Evolutionary conservation across 352 stramenopile genomes (phyloP), one percentile per base, ranked within the genome.

Genomic region (Blastocystis hominis): DNA sequence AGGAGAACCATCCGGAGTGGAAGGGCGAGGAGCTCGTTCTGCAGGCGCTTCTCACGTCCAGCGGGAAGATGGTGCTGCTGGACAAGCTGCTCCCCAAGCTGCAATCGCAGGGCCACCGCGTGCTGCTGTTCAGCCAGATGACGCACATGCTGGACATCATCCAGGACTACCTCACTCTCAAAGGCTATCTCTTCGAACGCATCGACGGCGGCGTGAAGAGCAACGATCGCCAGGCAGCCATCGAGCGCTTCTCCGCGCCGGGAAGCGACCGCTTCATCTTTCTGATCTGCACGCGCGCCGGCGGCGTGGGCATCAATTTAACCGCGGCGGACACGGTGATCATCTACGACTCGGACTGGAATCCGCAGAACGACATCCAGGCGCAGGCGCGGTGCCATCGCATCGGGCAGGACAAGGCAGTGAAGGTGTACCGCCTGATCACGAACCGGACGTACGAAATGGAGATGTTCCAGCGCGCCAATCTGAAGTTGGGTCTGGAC

Each of bases 301-400:
- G 96, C 88, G 97, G 97, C 62, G 93, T 99, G 10, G 97, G 97
- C 15, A 99, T 99, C 90, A 99, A 99, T 89, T 89, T 98, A 20
- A 98, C 97, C 62, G 95, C 95, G 70, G 96, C 96, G 30, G 96
- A 99, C 90, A 98, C 95, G 24, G 96, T 99, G 7, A 98, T 99
- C 89, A 98, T 99, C 86, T 98, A 98, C 89, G 94, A 98, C 89
- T 99, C 91, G 75, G 97, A 99, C 91, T 99, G 97, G 97, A 99
- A 99, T 88, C 96, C 96, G 3, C 96, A 91, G 88, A 96, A 96
- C 69, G 94, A 97, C 89, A 89, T 97, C 38, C 94, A 97, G 89
- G 94, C 94, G 0, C 93, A 96, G 89, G 94, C 94, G 38, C 93
- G 93, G 38, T 96, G 93, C 79, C 94, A 97, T 89, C 92, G 94